Evolutionary conservation across 1,139 yeast species (phyloP), one percentile per base, ranked within the genome.

Genomic region (Fermentozyma sake): DNA sequence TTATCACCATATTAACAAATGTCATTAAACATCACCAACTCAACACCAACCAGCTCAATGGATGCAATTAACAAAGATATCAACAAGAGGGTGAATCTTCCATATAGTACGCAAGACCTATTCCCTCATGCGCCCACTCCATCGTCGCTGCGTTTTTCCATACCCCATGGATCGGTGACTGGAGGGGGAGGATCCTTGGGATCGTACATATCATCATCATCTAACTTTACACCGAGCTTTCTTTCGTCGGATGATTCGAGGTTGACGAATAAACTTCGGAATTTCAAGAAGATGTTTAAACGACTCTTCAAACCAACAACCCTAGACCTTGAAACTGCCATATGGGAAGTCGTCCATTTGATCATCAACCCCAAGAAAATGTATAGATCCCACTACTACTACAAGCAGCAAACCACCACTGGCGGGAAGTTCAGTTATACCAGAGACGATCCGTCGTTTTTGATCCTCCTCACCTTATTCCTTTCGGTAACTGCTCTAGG

Each of bases 391-490:
- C 72, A 85, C 35, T 85, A 84, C 50, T 85, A 83, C 52, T 89
- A 85, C 43, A 58, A 61, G 41, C 68, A 61, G 35, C 61, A 56
- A 31, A 39, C 49, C 24, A 35, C 46, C 10, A 44, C 42, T 27
- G 50, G 43, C 31, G 58, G 61, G 10, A 49, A 48, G 30, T 42
- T 50, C 26, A 54, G 57, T 37, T 85, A 91, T 78, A 79, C 95
- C 0, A 65, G 96, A 41, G 96, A 87, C 50, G 96, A 87, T 50
- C 96, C 96, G 0, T 79, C 93, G 18, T 87, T 87, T 50, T 76
- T 84, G 33, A 72, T 87, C 22, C 60, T 87, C 25, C 62, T 86
- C 28, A 73, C 86, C 10, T 59, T 67, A 2, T 71, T 86, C 36
- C 57, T 87, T 16, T 67, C 76, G 3, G 52, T 84, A 9, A 78